Base-by-base conservation (phyloP, 148 eudicot genomes). In the Suaeda aralocaspica region DNA sequence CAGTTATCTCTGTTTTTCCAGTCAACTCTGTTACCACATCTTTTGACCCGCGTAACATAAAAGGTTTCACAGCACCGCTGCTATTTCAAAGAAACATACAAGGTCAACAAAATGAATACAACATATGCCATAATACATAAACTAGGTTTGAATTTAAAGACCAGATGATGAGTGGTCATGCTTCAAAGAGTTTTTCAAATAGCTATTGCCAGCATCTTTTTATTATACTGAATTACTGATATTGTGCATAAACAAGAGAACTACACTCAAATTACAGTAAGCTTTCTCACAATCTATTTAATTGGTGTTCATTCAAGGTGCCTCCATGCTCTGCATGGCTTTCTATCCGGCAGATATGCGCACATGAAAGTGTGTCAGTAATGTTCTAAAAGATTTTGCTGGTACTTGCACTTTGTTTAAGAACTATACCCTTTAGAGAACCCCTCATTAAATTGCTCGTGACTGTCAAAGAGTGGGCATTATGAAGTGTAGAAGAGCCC, bases 391-490 rank as follows among this genome's bases (percentile, higher is more conserved):
- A 31, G 42, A 71, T 64, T 41, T 4, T 22, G n/a, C 34, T 39
- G 28, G 66, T 7, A 2, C 58, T 9, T 58, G 58, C 41, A 66
- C 34, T 67, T 13, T 31, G 62, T 63, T 62, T 8, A 29, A 81
- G 62, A 60, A 56, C 65, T 70, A 36, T 91, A 94, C 98, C 98
- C 98, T 83, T 94, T 94, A 50, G 98, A 94, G 74, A 94, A 94
- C 98, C 98, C 91, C 78, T 94, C 97, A 70, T 94, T 94, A 71
- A 94, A 94, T 72, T 91, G 97, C 68, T 94, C 98, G 62, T 94
- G 98, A 79, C 98, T 94, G 81, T 94, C 98, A 76, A 94, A 94
- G 79, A 25, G 98, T 94, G 56, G 98, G 98, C 98, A 94, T 94
- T 67, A 94, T 94, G 70, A 94, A 94, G 83, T 94, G 98, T 13